Percentiles rank a stretch among this genome's conserved stretches.
These are phyloP conservation scores for Panicum hallii DNA, from an alignment of 202 grass and related monocot species.

Conservation along the genomic window DNA sequence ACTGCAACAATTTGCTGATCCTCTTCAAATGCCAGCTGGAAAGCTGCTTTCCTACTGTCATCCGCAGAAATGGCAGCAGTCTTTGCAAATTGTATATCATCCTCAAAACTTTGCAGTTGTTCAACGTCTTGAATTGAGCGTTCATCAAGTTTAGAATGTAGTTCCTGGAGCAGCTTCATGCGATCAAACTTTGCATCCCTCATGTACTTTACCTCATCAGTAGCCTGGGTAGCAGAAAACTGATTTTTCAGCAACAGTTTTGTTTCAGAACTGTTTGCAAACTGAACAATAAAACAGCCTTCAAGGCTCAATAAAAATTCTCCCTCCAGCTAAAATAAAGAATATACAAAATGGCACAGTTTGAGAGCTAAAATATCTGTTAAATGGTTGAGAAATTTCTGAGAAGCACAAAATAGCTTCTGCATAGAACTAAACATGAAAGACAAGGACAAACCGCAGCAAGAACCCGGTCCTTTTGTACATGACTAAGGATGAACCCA, in stretches of 20 bases:
- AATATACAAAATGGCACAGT: constrained; percentile 11
- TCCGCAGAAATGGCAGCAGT: constrained; percentile 77
- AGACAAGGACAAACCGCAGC: constrained; percentile 61
- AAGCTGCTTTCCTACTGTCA: constrained; percentile 81
- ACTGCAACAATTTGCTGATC: constrained; percentile 98
- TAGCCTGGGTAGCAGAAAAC: constrained; percentile 59
- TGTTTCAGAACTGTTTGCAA: constrained; percentile 39
- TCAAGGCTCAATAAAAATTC: background rate
- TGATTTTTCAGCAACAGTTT: constrained; percentile 33
- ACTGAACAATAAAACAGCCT: constrained; percentile 5
- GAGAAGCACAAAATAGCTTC: constrained; percentile 29
- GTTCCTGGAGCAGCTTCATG: constrained; percentile 84
- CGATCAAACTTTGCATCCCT: constrained; percentile 74
- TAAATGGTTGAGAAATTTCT: constrained; percentile 33
- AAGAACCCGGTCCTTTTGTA: constrained; percentile 94
- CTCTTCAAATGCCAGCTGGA: constrained; percentile 86
- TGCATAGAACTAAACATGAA: constrained; percentile 43
- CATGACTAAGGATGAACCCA: constrained; percentile 84
- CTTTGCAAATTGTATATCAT: constrained; percentile 85
- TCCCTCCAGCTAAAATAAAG: constrained; percentile 22
- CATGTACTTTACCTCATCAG: constrained; percentile 84
- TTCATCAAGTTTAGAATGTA: constrained; percentile 79
- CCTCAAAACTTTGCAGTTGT: constrained; percentile 79
- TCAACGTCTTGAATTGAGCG: constrained; percentile 63
- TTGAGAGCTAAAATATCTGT: constrained; percentile 24